Conservation (phyloP, 495 filamentous ascomycete species). For the Aspergillus cristatus region DNA sequence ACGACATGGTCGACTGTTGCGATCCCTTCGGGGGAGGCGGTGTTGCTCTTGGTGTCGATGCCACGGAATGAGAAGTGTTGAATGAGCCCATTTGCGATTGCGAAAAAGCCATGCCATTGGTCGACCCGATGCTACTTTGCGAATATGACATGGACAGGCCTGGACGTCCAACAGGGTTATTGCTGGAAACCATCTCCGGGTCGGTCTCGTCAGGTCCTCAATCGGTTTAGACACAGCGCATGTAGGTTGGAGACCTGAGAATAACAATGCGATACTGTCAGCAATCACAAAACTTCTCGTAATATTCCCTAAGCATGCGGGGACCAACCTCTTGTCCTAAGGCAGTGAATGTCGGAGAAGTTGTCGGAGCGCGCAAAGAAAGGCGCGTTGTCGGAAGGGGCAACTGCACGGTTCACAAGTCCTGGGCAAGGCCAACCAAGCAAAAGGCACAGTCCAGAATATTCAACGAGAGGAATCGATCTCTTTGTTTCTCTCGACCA, state of each 20-base stretch:
- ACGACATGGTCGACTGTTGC: constrained; percentile 35
- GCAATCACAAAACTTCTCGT: constrained; percentile 3
- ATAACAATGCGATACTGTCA: constrained; percentile 5
- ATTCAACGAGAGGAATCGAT: no score
- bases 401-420: constrained; percentile 7
- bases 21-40: constrained; percentile 38
- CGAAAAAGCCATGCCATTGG: constrained; percentile 32
- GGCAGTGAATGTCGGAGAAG: constrained; percentile 13
- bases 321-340: constrained; percentile 18
- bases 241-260: no score
- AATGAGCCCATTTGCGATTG: constrained; percentile 42
- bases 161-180: constrained; percentile 28
- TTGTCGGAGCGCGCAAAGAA: constrained; percentile 21
- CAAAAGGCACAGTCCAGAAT: no score
- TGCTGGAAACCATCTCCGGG: constrained; percentile 33
- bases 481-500: background rate
- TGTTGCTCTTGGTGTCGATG: constrained; percentile 46
- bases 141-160: constrained; percentile 38
- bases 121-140: constrained; percentile 32
- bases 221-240: no score
- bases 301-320: constrained; percentile 12
- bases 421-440: no score
- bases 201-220: no score
- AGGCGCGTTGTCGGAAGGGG: constrained; percentile 31
- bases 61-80: constrained; percentile 41